Conservation (phyloP, 2,329 filamentous ascomycete species). For the Diaporthe vexans region DNA sequence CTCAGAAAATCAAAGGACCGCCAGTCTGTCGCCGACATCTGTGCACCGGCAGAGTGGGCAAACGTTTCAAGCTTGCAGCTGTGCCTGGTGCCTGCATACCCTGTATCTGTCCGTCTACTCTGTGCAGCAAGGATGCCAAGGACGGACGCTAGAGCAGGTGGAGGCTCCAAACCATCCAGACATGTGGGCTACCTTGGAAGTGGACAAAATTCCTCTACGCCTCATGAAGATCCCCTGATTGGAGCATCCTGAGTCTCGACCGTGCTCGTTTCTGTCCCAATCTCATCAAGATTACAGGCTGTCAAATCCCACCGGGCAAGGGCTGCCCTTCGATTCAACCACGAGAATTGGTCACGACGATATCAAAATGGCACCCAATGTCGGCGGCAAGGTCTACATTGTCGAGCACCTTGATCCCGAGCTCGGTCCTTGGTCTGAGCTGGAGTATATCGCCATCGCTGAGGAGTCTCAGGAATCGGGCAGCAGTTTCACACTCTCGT, state of each 20-base stretch:
- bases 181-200: neutral
- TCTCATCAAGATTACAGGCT: neutral
- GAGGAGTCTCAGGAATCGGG: constrained; percentile 79
- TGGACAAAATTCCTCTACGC: constrained; percentile 18
- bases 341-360: neutral
- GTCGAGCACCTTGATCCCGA: constrained; percentile 98
- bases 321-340: no score
- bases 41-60: neutral
- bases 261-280: neutral
- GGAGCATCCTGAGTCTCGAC: neutral
- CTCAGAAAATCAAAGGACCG: no score
- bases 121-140: constrained; percentile 1
- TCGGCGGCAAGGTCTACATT: constrained; percentile 80
- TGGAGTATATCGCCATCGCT: constrained; percentile 93
- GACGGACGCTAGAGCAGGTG: constrained; percentile 25
- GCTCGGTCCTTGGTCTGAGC: constrained; percentile 91
- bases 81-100: neutral
- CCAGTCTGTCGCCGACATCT: neutral
- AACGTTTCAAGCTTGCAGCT: constrained; percentile 16
- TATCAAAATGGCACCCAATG: constrained; percentile 52
- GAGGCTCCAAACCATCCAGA: constrained; percentile 11
- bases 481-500: constrained; percentile 84
- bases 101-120: neutral
- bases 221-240: neutral
- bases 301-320: neutral